phyloP scores from a whole-genome alignment of 2,329 filamentous ascomycete species.

The Periconia sp. region DNA sequence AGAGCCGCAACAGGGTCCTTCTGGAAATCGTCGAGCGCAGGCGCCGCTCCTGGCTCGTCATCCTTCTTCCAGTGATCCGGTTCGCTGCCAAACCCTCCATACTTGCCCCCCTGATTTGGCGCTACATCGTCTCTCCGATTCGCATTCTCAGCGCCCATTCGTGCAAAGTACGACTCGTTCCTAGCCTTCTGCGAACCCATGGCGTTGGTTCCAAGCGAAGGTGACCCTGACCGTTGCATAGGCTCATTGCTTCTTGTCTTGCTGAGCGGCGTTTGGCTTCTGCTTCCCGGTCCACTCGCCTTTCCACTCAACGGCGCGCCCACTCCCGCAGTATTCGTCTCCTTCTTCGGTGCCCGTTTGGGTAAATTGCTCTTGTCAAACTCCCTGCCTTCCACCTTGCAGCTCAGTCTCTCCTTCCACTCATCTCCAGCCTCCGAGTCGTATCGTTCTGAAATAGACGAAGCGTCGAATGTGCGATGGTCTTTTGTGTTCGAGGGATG shows the following conservation, averaged over 20 bases:
- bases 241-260: conserved; percentile 42
- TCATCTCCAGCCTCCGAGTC: conserved; percentile 90
- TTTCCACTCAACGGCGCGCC: conserved; percentile 39
- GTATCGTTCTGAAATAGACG: conserved; percentile 89
- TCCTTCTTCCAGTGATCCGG: conserved; percentile 59
- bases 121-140: conserved; percentile 74
- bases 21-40: conserved; percentile 85
- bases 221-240: conserved; percentile 42
- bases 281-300: conserved; percentile 42
- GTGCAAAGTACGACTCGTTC: conserved; percentile 91
- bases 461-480: conserved; percentile 74
- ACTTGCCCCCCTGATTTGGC: conserved; percentile 92
- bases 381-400: conserved; percentile 85
- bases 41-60: conserved; percentile 57
- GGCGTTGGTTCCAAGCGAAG: conserved; percentile 46
- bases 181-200: conserved; percentile 58
- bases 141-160: conserved; percentile 83
- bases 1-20: conserved; percentile 87
- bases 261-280: conserved; percentile 47
- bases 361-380: conserved; percentile 76
- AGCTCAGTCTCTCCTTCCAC: conserved; percentile 87
- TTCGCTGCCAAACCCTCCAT: conserved; percentile 85
- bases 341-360: conserved; percentile 48
- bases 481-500: conserved; percentile 55
- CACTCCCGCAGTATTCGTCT: conserved; percentile 26